These are phyloP conservation scores for Plenodomus tracheiphilus DNA, from an alignment of 2,329 filamentous ascomycete genomes.

Conservation along the genomic window DNA sequence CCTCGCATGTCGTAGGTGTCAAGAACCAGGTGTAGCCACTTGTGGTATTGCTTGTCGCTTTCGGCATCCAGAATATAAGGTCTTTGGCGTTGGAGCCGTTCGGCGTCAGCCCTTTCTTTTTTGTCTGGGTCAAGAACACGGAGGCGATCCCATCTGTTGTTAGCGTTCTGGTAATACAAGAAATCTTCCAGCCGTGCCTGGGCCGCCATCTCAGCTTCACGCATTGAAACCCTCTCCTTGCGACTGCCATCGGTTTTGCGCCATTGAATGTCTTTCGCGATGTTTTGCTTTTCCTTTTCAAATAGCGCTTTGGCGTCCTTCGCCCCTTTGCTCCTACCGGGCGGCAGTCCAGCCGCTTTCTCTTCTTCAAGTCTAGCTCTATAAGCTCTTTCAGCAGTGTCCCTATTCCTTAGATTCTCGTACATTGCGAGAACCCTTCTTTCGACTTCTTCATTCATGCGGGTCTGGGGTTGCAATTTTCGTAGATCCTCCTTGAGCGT, in stretches of 20 bases:
- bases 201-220: background rate
- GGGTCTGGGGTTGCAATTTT: too few relatives aligned
- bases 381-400: too few relatives aligned
- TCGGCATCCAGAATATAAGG: background rate
- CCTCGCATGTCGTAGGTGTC: background rate
- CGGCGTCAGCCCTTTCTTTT: background rate
- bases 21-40: background rate
- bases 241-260: background rate
- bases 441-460: too few relatives aligned
- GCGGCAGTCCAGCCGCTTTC: too few relatives aligned
- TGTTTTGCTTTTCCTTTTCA: too few relatives aligned
- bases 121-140: background rate
- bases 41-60: background rate
- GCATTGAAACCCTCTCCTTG: background rate
- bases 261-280: background rate
- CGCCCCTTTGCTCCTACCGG: too few relatives aligned
- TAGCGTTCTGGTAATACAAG: background rate
- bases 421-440: too few relatives aligned
- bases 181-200: background rate
- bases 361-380: too few relatives aligned
- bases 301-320: too few relatives aligned
- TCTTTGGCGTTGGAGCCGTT: background rate
- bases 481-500: too few relatives aligned
- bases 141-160: background rate
- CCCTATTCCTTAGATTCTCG: too few relatives aligned